These are phyloP conservation scores for Axilococcus clingmanii DNA, from an alignment of 139 green algal species.

Conservation along the genomic window DNA sequence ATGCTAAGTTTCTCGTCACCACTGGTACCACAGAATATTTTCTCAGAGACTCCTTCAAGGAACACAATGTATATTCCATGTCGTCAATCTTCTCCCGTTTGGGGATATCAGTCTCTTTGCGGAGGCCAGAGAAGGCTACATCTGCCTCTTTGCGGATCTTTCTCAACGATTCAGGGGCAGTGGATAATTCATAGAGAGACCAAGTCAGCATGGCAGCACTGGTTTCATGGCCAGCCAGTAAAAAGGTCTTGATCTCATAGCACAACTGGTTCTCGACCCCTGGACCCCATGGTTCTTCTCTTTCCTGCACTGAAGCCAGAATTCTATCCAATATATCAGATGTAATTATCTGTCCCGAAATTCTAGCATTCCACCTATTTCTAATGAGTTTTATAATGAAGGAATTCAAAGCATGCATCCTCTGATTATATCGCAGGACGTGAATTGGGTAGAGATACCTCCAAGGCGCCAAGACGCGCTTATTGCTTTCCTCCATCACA, in stretches of 20 bases:
- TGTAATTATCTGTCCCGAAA: neutral
- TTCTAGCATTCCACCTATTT: conserved; percentile 19
- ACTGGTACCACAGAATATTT: conserved; percentile 89
- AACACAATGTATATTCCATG: conserved; percentile 70
- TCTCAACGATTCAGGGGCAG: conserved; percentile 15
- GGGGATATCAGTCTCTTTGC: conserved; percentile 16
- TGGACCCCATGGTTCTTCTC: conserved; percentile 44
- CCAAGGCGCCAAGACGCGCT: conserved; percentile 71
- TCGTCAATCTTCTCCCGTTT: conserved; percentile 40
- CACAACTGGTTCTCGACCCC: conserved; percentile 78
- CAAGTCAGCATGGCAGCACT: conserved; percentile 88
- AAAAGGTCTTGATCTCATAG: conserved; percentile 94
- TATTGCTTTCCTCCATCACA: conserved; percentile 90
- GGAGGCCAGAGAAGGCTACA: neutral
- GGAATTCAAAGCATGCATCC: conserved; percentile 56
- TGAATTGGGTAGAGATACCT: conserved; percentile 55
- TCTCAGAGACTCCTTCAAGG: conserved; percentile 74
- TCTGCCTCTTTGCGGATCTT: conserved; percentile 25
- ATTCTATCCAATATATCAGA: conserved; percentile 15
- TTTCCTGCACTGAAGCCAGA: conserved; percentile 28
- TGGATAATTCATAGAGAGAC: conserved; percentile 68
- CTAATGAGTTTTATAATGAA: conserved; percentile 64
- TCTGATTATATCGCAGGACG: conserved; percentile 19
- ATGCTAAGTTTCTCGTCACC: conserved; percentile 53
- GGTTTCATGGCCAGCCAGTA: conserved; percentile 93